Evolutionary conservation across 2,329 filamentous ascomycete genomes (phyloP).

Genomic region (Colletotrichum sp.): DNA sequence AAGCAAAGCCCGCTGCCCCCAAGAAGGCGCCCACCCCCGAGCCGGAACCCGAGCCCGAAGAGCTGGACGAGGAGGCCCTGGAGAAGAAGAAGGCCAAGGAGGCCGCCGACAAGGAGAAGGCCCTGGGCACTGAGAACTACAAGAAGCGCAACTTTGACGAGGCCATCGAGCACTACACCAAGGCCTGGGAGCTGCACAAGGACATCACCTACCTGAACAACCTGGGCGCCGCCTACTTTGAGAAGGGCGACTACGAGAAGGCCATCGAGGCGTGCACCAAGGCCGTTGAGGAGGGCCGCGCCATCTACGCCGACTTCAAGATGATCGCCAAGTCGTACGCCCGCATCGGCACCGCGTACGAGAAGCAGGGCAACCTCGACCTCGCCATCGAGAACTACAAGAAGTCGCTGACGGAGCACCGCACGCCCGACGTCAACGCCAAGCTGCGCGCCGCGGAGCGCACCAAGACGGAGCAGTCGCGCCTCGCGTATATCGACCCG

Average conservation of each 20-base stretch:
- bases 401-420: constrained; percentile 93
- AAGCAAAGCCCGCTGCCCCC: constrained; percentile 47
- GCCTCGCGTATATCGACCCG: constrained; percentile 84
- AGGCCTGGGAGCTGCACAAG: constrained; percentile 93
- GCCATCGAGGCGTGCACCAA: constrained; percentile 86
- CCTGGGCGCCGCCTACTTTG: constrained; percentile 89
- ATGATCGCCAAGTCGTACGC: constrained; percentile 97
- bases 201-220: constrained; percentile 99
- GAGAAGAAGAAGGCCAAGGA: constrained; percentile 91
- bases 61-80: constrained; percentile 80
- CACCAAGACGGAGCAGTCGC: constrained; percentile 77
- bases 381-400: constrained; percentile 90
- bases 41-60: constrained; percentile 69
- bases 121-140: constrained; percentile 90
- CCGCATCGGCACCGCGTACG: constrained; percentile 91
- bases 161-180: constrained; percentile 91
- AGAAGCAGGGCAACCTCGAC: constrained; percentile 82
- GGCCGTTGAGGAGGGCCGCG: constrained; percentile 88
- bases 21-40: constrained; percentile 62
- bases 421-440: constrained; percentile 88
- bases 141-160: constrained; percentile 98
- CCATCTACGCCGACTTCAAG: constrained; percentile 96
- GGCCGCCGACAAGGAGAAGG: constrained; percentile 93
- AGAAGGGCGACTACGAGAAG: constrained; percentile 92
- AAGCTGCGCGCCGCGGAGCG: constrained; percentile 94